A percentile compares a stretch with the other conserved stretches of the same genome.
Evolutionary conservation across 495 filamentous ascomycete species (phyloP).

Genomic region (Lophiotrema nucula): DNA sequence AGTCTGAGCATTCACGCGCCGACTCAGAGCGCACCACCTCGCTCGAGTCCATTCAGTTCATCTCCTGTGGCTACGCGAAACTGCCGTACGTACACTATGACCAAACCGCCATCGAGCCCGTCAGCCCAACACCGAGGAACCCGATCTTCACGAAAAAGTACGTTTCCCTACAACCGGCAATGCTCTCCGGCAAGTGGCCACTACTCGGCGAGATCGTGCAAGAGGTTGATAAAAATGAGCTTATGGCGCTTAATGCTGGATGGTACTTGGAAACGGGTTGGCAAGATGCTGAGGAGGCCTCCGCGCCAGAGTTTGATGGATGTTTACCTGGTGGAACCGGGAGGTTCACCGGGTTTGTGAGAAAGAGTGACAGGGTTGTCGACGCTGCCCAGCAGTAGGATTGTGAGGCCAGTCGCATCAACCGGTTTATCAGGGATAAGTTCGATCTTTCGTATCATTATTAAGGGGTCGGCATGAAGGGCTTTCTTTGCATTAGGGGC

Average conservation of each 20-base stretch:
- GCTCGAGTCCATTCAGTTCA: slow-evolving; percentile 29
- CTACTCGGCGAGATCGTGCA: slow-evolving; percentile 39
- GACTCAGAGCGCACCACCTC: slow-evolving; percentile 13
- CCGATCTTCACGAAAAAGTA: slow-evolving; percentile 28
- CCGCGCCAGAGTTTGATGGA: slow-evolving; percentile 40
- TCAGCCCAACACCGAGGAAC: background rate
- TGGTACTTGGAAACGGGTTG: slow-evolving; percentile 39
- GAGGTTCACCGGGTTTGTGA: slow-evolving; percentile 30
- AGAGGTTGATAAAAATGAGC: slow-evolving; percentile 33
- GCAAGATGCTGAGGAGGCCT: slow-evolving; percentile 28
- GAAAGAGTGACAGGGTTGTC: slow-evolving; percentile 5
- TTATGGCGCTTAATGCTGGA: slow-evolving; percentile 25
- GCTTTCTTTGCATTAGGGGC: no score
- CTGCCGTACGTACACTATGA: slow-evolving; percentile 30
- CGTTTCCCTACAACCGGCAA: slow-evolving; percentile 16
- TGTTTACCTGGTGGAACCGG: slow-evolving; percentile 37
- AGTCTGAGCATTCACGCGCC: slow-evolving; percentile 8
- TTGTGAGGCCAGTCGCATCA: no score
- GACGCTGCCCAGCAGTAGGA: background rate
- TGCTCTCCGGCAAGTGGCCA: slow-evolving; percentile 20
- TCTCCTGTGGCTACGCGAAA: slow-evolving; percentile 40
- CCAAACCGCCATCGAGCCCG: slow-evolving; percentile 31
- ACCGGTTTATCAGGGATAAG: no score
- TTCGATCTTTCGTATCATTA: no score
- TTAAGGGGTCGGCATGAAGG: no score